Evolutionary conservation across 495 filamentous ascomycete genomes (phyloP).

Genomic region (Entonaema liquescens): DNA sequence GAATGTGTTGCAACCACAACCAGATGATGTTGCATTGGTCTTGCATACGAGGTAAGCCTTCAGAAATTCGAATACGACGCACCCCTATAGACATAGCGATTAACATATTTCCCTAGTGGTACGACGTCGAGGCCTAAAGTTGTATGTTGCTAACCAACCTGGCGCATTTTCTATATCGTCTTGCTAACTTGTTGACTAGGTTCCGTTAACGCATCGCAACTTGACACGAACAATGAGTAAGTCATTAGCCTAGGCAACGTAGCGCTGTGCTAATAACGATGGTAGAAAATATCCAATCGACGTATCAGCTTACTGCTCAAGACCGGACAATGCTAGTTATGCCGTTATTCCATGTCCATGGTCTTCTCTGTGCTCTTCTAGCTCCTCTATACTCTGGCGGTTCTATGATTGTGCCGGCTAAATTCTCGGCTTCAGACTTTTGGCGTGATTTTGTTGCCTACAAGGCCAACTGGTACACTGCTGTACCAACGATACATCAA

Average conservation of each 20-base stretch:
- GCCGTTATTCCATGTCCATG: slow-evolving; percentile 91
- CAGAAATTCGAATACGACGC: slow-evolving; percentile 45
- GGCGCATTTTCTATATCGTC: not conserved
- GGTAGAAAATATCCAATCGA: slow-evolving; percentile 74
- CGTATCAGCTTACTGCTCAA: slow-evolving; percentile 70
- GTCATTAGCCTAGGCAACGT: slow-evolving; percentile 27
- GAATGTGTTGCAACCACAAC: slow-evolving; percentile 63
- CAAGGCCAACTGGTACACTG: slow-evolving; percentile 88
- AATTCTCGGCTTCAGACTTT: slow-evolving; percentile 85
- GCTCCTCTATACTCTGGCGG: slow-evolving; percentile 76
- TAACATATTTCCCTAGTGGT: slow-evolving; percentile 59
- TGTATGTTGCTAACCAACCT: slow-evolving; percentile 47
- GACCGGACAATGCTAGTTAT: slow-evolving; percentile 89
- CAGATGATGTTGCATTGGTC: slow-evolving; percentile 74
- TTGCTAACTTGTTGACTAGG: slow-evolving; percentile 48
- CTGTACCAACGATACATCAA: slow-evolving; percentile 88
- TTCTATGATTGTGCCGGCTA: slow-evolving; percentile 74
- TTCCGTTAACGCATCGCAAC: slow-evolving; percentile 81
- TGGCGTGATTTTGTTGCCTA: slow-evolving; percentile 75
- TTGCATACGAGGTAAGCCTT: slow-evolving; percentile 61
- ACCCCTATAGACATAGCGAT: not conserved
- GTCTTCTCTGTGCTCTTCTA: slow-evolving; percentile 79
- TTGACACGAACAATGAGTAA: slow-evolving; percentile 76
- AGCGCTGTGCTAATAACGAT: not conserved
- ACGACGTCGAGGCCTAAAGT: slow-evolving; percentile 87